Base-by-base conservation (phyloP, 2,329 filamentous ascomycete species). In the Pseudogymnoascus sp. region DNA sequence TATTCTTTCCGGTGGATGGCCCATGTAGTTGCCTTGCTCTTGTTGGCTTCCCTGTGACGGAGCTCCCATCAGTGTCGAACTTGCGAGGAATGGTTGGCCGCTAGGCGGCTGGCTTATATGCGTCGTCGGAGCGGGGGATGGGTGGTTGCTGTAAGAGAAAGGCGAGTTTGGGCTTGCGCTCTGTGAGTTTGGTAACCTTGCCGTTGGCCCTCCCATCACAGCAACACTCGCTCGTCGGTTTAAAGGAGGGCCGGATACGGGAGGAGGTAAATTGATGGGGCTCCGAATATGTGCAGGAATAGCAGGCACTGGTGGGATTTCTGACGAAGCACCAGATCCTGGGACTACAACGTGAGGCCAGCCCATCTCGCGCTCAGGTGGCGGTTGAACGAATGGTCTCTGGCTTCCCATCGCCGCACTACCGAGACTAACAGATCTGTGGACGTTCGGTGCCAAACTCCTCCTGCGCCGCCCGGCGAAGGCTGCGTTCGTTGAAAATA, bases 381-480 rank as follows among this genome's bases (percentile, higher is more conserved):
- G 47, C 18, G 43, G 25, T 18, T 50, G 43, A 11, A 4, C 47
- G 9, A 32, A 32, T 7, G 25, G n/a, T 14, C 28, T 54, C n/a
- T 32, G 47, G 16, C 9, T n/a, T 54, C 28, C 47, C n/a, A 54
- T 54, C 28, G 73, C 72, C 54, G 74, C 74, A 35, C 79, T 65
- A 32, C 77, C 76, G 11, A 81, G 67, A 66, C 80, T 84, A 16
- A 78, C 74, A 25, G 79, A 75, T 63, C 83, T 79, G 39, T 83
- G 83, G 8, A 84, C 85, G 64, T 79, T 77, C 0, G 84, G 82
- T 9, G 81, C 84, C 63, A 85, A 68, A n/a, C 83, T 78, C 34
- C 79, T 78, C 64, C 82, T 30, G 14, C 43, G 43, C 6, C 28
- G 25, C 47, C 25, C 47, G 9, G n/a, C n/a, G 6, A 54, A 32